phyloP scores from a whole-genome alignment of 768 basidiomycete species.

The Boletus bicolor region DNA sequence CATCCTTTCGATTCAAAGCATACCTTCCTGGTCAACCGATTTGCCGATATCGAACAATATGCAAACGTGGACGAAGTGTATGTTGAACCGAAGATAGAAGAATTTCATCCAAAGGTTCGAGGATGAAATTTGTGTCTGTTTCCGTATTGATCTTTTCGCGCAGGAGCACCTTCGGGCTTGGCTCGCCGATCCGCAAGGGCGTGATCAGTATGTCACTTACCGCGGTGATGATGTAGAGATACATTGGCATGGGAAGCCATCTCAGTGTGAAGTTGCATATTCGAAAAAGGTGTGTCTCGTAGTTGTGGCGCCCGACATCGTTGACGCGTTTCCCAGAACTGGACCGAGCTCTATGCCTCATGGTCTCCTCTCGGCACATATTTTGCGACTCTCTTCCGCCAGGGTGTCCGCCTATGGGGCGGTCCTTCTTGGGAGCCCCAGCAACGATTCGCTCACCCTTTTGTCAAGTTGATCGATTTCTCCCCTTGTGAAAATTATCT shows the following conservation, averaged over 20 bases:
- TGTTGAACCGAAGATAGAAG: slow-evolving; percentile 67
- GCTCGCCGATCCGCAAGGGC: slow-evolving; percentile 88
- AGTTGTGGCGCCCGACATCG: neutral
- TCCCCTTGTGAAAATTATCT: slow-evolving; percentile 96
- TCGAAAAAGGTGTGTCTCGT: slow-evolving; percentile 59
- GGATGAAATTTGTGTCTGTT: neutral
- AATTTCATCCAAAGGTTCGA: slow-evolving; percentile 69
- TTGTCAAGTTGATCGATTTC: slow-evolving; percentile 95
- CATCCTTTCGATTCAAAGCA: slow-evolving; percentile 87
- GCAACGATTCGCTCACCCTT: slow-evolving; percentile 90
- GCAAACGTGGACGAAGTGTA: slow-evolving; percentile 75
- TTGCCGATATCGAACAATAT: slow-evolving; percentile 86
- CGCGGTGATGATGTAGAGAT: slow-evolving; percentile 89
- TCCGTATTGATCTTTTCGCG: slow-evolving; percentile 5
- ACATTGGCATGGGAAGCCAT: slow-evolving; percentile 90
- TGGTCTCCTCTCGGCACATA: slow-evolving; percentile 99
- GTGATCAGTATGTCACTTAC: slow-evolving; percentile 95
- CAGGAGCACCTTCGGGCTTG: slow-evolving; percentile 96
- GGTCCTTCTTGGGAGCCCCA: slow-evolving; percentile 86
- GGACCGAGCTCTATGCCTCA: slow-evolving; percentile 94
- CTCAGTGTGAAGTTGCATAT: slow-evolving; percentile 76
- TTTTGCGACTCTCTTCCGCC: slow-evolving; percentile 88
- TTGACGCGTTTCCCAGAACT: slow-evolving; percentile 53
- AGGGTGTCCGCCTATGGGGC: slow-evolving; percentile 95
- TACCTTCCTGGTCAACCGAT: slow-evolving; percentile 80